A percentile compares a stretch with the other conserved stretches of the same genome.
Conservation (phyloP, 2,329 filamentous ascomycete species). For the Diaporthe sp. region DNA sequence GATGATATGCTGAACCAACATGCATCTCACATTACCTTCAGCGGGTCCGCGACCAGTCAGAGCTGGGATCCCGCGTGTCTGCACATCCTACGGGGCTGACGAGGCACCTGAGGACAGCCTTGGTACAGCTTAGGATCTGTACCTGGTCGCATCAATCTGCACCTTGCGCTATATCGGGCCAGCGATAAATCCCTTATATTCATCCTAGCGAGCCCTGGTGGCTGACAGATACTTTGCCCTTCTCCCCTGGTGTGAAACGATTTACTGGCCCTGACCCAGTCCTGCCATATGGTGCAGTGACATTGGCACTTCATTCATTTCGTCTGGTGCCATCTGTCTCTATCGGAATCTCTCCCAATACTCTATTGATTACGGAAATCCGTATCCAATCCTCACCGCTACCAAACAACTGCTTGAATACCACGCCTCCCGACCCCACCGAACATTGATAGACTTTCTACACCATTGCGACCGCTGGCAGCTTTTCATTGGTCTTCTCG, state of each 20-base stretch:
- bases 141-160: background rate
- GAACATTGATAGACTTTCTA: background rate
- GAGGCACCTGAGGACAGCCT: background rate
- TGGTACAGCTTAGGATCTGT: background rate
- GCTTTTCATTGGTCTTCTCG: background rate
- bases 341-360: background rate
- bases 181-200: background rate
- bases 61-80: background rate
- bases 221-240: too few species aligned
- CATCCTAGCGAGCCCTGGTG: too few species aligned
- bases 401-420: background rate
- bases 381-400: background rate
- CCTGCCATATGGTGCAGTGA: background rate
- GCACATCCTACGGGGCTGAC: too few species aligned
- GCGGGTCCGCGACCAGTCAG: background rate
- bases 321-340: background rate
- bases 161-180: background rate
- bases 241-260: too few species aligned
- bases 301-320: background rate
- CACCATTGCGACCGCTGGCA: background rate
- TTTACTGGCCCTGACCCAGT: background rate
- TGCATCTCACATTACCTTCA: background rate
- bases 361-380: background rate
- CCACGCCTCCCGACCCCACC: background rate
- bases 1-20: background rate